Evolutionary conservation across 305 asterid species (phyloP), one percentile per base, ranked within the genome.

Genomic region (Galium porrigens): DNA sequence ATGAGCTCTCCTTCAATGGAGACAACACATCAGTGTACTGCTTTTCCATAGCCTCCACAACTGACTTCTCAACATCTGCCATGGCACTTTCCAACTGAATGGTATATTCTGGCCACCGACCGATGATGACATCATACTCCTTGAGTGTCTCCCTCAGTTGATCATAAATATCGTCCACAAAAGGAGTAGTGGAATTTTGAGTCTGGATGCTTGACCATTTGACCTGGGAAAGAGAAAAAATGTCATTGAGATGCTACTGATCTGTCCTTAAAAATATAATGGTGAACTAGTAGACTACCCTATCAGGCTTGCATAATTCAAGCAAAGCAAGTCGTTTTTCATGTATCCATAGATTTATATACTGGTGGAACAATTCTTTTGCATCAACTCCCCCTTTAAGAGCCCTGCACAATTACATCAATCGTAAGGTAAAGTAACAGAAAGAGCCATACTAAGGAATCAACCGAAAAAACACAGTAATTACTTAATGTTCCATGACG

Each of bases 101-200:
- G 61, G 90, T 79, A 65, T 92, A 92, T 67, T 92, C 95, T 0
- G 96, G 98, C 98, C 98, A 92, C 44, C 96, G 90, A 48, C 85
- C 77, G 66, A 92, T 87, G 49, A 92, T 80, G 74, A 83, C 85
- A 64, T 92, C 94, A 64, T 84, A 92, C 57, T 89, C 96, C 10
- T 74, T 73, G 59, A 89, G 84, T 2, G 86, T 83, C 77, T 89
- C 95, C 78, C 83, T 86, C 72, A 92, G 65, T 66, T 77, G 88
- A 73, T 74, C 81, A 68, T 92, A 92, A 61, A 89, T 78, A 64
- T 83, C 95, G 65, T 86, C 88, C 46, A 81, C 70, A 79, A 89
- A 92, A 41, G 95, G 84, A 65, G 90, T 78, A 39, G 90, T 82
- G 14, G 87, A 76, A 8, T 74, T 77, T 59, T 73, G 80, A 4